Conservation (phyloP, 305 asterid genomes). For the Fraxinus sp. region DNA sequence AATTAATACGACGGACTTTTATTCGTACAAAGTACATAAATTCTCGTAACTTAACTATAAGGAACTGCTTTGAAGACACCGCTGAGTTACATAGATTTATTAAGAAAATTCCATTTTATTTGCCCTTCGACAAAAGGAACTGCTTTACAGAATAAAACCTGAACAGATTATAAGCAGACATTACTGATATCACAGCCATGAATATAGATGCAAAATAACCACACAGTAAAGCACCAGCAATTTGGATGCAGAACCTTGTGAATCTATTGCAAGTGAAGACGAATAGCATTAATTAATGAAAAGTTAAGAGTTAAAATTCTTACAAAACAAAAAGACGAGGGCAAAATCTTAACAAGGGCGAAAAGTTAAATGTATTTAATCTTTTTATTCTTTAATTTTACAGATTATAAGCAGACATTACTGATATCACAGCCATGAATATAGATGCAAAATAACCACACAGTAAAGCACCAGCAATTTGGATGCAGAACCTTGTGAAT, state of each 20-base stretch:
- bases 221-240: conserved; percentile 47
- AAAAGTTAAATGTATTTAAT: too few relatives aligned
- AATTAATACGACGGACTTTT: not conserved
- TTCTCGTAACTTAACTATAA: not conserved
- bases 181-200: conserved; percentile 43
- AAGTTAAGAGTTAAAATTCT: too few relatives aligned
- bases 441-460: conserved; percentile 45
- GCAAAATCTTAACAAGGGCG: too few relatives aligned
- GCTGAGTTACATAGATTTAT: not conserved
- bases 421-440: conserved; percentile 42
- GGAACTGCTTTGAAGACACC: too few relatives aligned
- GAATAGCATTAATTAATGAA: too few relatives aligned
- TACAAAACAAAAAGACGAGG: too few relatives aligned
- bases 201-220: conserved; percentile 40
- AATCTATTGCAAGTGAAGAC: too few relatives aligned
- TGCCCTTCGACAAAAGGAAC: conserved; percentile 44
- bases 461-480: conserved; percentile 48
- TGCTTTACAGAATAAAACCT: conserved; percentile 56
- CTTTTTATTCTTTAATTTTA: too few relatives aligned
- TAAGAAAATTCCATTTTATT: conserved; percentile 1
- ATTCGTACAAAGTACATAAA: not conserved
- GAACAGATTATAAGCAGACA: conserved; percentile 57
- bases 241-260: conserved; percentile 61
- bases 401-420: conserved; percentile 50
- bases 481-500: conserved; percentile 59